These are phyloP conservation scores for Nelumbo lutea DNA, from an alignment of 164 flowering plant species.

Conservation along the genomic window DNA sequence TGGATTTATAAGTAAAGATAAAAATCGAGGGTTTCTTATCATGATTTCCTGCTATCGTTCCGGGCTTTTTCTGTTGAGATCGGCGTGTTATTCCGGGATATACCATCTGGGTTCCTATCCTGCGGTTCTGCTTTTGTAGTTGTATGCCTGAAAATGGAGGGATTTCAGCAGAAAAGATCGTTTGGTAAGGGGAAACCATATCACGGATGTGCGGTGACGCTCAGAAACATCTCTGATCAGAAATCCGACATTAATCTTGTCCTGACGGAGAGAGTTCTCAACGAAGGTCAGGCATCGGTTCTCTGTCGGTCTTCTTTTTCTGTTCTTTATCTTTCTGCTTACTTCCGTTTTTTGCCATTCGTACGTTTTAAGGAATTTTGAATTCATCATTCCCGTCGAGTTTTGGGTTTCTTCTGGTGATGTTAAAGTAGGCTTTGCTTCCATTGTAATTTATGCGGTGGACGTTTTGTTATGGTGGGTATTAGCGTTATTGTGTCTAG, in stretches of 20 bases:
- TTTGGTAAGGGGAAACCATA: slow-evolving; percentile 1
- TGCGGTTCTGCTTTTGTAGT: slow-evolving; percentile 2
- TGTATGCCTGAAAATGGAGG: slow-evolving; percentile 27
- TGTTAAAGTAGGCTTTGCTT: slow-evolving; percentile 1
- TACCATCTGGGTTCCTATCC: slow-evolving; percentile 18
- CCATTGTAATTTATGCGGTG: not conserved
- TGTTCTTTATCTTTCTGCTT: not conserved
- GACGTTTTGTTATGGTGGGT: slow-evolving; percentile 9
- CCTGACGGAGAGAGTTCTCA: not conserved
- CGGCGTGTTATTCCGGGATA: slow-evolving; percentile 8
- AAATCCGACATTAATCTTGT: slow-evolving; percentile 7
- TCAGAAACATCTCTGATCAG: slow-evolving; percentile 11
- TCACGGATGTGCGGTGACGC: slow-evolving; percentile 6
- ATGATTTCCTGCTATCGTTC: slow-evolving; percentile 20
- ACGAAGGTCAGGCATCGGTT: slow-evolving; percentile 14
- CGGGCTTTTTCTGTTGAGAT: not conserved
- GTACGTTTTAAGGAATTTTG: not conserved
- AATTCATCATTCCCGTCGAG: not conserved
- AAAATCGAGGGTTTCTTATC: not conserved
- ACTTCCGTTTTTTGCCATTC: no score
- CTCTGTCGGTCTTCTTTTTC: not conserved
- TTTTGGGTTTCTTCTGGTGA: slow-evolving; percentile 11
- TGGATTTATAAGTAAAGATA: not conserved
- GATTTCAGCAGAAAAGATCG: slow-evolving; percentile 19
- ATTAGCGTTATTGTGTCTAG: slow-evolving; percentile 10